These are phyloP conservation scores for Fusarium albosuccineum DNA, from an alignment of 2,329 filamentous ascomycete genomes.

Conservation along the genomic window DNA sequence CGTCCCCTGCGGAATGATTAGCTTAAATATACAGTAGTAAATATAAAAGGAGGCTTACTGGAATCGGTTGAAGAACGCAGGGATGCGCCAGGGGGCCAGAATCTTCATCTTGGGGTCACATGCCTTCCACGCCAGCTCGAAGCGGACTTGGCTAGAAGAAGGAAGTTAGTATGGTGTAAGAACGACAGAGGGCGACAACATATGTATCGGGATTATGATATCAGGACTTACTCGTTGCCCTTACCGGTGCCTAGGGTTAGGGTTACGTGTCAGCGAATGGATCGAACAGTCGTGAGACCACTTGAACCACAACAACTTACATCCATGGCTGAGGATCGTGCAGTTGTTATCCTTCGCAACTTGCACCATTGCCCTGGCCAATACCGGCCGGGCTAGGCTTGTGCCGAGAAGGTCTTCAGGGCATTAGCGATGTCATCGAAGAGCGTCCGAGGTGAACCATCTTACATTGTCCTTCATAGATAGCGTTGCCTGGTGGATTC, in stretches of 20 bases:
- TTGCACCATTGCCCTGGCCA: conserved; percentile 65
- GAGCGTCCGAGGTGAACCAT: conserved; percentile 5
- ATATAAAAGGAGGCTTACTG: conserved; percentile 49
- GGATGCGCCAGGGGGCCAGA: conserved; percentile 80
- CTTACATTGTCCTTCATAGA: conserved; percentile 52
- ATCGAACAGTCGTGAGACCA: conserved; percentile 6
- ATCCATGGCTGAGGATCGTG: conserved; percentile 61
- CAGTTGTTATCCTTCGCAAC: conserved; percentile 55
- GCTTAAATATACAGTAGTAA: neutral
- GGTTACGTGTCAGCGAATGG: conserved; percentile 5
- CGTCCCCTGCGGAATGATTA: conserved; percentile 4
- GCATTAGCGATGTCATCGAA: conserved; percentile 5
- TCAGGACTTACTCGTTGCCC: conserved; percentile 45
- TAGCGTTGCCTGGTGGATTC: conserved; percentile 20
- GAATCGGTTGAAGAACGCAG: conserved; percentile 78
- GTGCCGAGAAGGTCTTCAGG: conserved; percentile 58
- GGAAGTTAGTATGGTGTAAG: conserved; percentile 18
- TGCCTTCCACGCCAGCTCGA: conserved; percentile 56
- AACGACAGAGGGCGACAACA: neutral
- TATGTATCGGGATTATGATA: neutral
- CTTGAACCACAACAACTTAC: conserved; percentile 41
- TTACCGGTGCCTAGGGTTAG: conserved; percentile 9
- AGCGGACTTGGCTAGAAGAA: conserved; percentile 52
- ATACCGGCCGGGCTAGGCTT: conserved; percentile 73
- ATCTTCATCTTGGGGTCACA: conserved; percentile 74